Percentiles rank a stretch among this genome's conserved stretches.
These are phyloP conservation scores for Saccharum hybrid DNA, from an alignment of 202 grass and related monocot genomes.

Conservation along the genomic window DNA sequence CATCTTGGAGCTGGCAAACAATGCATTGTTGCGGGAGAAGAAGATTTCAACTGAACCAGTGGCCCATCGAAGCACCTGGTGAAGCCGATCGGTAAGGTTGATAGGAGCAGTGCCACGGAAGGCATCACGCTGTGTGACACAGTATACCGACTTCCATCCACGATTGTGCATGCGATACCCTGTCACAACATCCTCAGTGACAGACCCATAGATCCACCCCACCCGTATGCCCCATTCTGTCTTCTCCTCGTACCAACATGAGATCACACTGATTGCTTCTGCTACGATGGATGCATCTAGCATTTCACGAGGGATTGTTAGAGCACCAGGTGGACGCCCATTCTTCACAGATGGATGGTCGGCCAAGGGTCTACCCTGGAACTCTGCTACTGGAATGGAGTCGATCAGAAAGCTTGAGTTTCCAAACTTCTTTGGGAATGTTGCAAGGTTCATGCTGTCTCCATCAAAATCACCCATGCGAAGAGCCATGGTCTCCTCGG, in stretches of 20 bases:
- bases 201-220: slow-evolving; percentile 96
- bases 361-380: slow-evolving; percentile 88
- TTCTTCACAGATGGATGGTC: slow-evolving; percentile 94
- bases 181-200: slow-evolving; percentile 98
- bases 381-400: slow-evolving; percentile 94
- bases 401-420: slow-evolving; percentile 94
- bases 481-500: slow-evolving; percentile 83
- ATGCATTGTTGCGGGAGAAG: slow-evolving; percentile 93
- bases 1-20: slow-evolving; percentile 88
- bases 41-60: slow-evolving; percentile 98
- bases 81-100: slow-evolving; percentile 95
- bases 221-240: slow-evolving; percentile 91
- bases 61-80: slow-evolving; percentile 95
- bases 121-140: slow-evolving; percentile 86
- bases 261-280: slow-evolving; percentile 94
- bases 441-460: slow-evolving; percentile 81
- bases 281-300: slow-evolving; percentile 90
- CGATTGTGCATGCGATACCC: slow-evolving; percentile 98
- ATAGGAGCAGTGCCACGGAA: slow-evolving; percentile 96
- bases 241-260: slow-evolving; percentile 99
- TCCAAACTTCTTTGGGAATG: slow-evolving; percentile 92
- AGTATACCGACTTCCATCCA: slow-evolving; percentile 96
- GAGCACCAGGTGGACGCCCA: slow-evolving; percentile 80
- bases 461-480: slow-evolving; percentile 84
- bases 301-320: slow-evolving; percentile 79